These are phyloP conservation scores for Endoconidiophora laricicola DNA, from an alignment of 2,329 filamentous ascomycete genomes.

Conservation along the genomic window DNA sequence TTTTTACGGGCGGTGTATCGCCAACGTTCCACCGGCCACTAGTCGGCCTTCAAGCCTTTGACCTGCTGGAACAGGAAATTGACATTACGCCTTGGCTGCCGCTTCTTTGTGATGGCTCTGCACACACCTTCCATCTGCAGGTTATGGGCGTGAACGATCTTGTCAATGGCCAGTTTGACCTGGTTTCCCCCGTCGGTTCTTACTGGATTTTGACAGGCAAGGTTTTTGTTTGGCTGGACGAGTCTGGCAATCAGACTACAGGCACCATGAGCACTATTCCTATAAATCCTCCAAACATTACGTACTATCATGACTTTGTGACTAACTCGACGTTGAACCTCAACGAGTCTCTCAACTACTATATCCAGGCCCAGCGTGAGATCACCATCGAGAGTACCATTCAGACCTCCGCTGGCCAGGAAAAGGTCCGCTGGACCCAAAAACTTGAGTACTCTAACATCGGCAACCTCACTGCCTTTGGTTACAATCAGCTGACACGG, in stretches of 20 bases:
- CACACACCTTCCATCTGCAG: constrained; percentile 51
- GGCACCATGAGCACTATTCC: constrained; percentile 19
- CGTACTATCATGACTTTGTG: constrained; percentile 8
- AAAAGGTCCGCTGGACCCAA: constrained; percentile 38
- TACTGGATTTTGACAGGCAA: constrained; percentile 68
- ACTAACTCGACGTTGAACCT: constrained; percentile 30
- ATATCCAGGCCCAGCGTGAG: constrained; percentile 35
- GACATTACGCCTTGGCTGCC: constrained; percentile 66
- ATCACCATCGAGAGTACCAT: constrained; percentile 34
- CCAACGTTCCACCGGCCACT: constrained; percentile 64
- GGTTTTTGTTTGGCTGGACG: constrained; percentile 59
- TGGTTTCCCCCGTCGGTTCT: constrained; percentile 17
- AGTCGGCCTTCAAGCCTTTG: constrained; percentile 63
- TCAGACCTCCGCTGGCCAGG: constrained; percentile 16
- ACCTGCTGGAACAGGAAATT: constrained; percentile 64
- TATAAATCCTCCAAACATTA: constrained; percentile 18
- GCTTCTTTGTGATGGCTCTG: constrained; percentile 44
- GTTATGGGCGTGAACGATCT: constrained; percentile 48
- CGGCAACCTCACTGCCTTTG: constrained; percentile 28
- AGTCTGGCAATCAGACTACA: constrained; percentile 32
- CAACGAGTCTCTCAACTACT: constrained; percentile 44
- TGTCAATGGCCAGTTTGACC: constrained; percentile 30
- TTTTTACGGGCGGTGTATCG: constrained; percentile 68
- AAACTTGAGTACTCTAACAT: constrained; percentile 34
- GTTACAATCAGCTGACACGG: constrained; percentile 24